phyloP scores from a whole-genome alignment of 129 eudicot genomes.

The Tagetes erecta region DNA sequence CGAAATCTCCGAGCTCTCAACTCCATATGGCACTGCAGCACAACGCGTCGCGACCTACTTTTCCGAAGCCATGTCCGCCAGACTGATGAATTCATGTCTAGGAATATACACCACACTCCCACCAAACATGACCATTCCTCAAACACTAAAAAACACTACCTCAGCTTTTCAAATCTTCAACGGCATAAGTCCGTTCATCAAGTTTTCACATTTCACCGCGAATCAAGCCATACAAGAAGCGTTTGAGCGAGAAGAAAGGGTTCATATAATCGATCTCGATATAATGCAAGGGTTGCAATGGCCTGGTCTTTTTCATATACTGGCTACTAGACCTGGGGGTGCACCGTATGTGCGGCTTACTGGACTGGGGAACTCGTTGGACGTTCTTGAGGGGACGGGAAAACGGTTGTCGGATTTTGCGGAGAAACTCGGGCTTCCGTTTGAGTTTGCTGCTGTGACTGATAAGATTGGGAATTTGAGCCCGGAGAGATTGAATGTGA shows the following conservation, averaged over 20 bases:
- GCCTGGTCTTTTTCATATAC: conserved; percentile 97
- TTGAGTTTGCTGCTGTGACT: conserved; percentile 74
- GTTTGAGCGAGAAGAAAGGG: conserved; percentile 82
- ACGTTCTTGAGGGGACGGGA: conserved; percentile 88
- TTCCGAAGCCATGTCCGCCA: conserved; percentile 96
- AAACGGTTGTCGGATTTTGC: conserved; percentile 90
- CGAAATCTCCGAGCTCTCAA: conserved; percentile 80
- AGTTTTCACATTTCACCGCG: conserved; percentile 92
- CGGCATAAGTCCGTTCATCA: conserved; percentile 93
- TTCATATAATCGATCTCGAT: conserved; percentile 89
- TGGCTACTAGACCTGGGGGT: conserved; percentile 91
- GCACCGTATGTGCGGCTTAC: conserved; percentile 88
- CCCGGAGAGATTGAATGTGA: conserved; percentile 68
- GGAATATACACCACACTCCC: conserved; percentile 75
- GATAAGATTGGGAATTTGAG: conserved; percentile 82
- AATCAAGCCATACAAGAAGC: conserved; percentile 98
- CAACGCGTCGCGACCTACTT: conserved; percentile 96
- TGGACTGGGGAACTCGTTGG: conserved; percentile 76
- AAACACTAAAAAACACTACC: conserved; percentile 52
- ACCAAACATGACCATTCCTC: conserved; percentile 35
- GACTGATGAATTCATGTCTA: conserved; percentile 73
- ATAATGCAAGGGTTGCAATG: conserved; percentile 98
- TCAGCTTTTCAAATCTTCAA: conserved; percentile 94
- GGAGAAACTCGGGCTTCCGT: conserved; percentile 80
- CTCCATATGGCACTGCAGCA: conserved; percentile 91